phyloP scores from a whole-genome alignment of 768 basidiomycete genomes.

The Polyporus arcularius region DNA sequence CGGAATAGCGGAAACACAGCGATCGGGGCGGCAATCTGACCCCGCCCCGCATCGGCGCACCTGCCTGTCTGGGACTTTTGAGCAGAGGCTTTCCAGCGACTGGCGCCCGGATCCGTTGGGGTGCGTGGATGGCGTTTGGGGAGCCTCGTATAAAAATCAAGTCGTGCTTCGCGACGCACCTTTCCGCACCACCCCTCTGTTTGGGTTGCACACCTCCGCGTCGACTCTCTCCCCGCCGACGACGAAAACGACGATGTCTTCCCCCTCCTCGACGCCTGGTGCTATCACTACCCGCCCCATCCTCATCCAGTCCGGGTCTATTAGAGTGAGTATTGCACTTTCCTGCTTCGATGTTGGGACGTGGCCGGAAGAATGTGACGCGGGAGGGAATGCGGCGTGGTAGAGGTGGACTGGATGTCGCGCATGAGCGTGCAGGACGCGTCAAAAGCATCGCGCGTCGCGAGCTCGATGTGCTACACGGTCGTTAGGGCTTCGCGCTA shows the following conservation, averaged over 20 bases:
- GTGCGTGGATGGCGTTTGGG: conserved; percentile 14
- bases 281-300: conserved; percentile 32
- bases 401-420: background rate
- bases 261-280: conserved; percentile 21
- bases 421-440: background rate
- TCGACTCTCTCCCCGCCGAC: conserved; percentile 15
- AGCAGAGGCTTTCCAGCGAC: conserved; percentile 1
- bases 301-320: conserved; percentile 31
- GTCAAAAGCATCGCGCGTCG: background rate
- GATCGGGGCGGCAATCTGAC: conserved; percentile 15
- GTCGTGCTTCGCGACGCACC: background rate
- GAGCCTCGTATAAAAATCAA: conserved; percentile 17
- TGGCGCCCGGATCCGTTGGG: conserved; percentile 22
- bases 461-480: background rate
- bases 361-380: background rate
- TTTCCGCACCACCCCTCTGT: conserved; percentile 12
- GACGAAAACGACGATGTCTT: conserved; percentile 16
- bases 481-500: background rate
- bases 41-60: background rate
- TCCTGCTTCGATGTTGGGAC: background rate
- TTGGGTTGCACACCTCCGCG: conserved; percentile 11
- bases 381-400: background rate
- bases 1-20: conserved; percentile 9
- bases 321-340: conserved; percentile 32
- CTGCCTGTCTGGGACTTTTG: conserved; percentile 16